Conservation (phyloP, 352 stramenopile genomes). For the Globisporangium emineosum region DNA sequence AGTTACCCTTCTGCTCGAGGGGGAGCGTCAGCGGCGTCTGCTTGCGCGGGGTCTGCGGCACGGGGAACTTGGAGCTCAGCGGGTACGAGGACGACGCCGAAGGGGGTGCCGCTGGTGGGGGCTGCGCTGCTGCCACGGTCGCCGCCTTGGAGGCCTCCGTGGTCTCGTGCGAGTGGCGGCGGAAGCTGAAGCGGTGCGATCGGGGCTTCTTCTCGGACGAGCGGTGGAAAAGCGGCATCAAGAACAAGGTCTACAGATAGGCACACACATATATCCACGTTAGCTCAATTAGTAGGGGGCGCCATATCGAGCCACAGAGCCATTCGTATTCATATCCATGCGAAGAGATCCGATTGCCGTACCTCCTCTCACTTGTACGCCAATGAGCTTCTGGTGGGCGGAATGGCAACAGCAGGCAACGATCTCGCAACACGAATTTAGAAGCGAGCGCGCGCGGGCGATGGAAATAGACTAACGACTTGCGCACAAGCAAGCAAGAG, state of each 20-base stretch:
- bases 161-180: conserved; percentile 46
- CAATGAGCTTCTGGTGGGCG: conserved; percentile 7
- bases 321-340: not conserved
- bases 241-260: not conserved
- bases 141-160: conserved; percentile 10
- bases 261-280: not conserved
- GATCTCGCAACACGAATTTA: not conserved
- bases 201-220: conserved; percentile 49
- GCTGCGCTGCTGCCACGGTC: conserved; percentile 3
- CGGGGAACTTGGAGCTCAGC: not conserved
- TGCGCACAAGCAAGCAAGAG: not conserved
- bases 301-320: not conserved
- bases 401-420: not conserved
- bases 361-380: conserved; percentile 2
- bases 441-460: not conserved
- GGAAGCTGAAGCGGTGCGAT: conserved; percentile 64
- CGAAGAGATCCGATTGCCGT: not conserved
- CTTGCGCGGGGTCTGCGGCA: conserved; percentile 3
- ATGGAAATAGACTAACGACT: conserved; percentile 7
- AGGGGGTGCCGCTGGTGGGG: not conserved
- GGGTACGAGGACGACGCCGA: not conserved
- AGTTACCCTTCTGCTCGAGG: conserved; percentile 16
- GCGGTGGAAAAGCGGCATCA: conserved; percentile 68
- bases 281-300: not conserved
- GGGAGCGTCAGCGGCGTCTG: conserved; percentile 10